These are phyloP conservation scores for Ilyonectria mors-panacis DNA, from an alignment of 2,329 filamentous ascomycete species.

Conservation along the genomic window DNA sequence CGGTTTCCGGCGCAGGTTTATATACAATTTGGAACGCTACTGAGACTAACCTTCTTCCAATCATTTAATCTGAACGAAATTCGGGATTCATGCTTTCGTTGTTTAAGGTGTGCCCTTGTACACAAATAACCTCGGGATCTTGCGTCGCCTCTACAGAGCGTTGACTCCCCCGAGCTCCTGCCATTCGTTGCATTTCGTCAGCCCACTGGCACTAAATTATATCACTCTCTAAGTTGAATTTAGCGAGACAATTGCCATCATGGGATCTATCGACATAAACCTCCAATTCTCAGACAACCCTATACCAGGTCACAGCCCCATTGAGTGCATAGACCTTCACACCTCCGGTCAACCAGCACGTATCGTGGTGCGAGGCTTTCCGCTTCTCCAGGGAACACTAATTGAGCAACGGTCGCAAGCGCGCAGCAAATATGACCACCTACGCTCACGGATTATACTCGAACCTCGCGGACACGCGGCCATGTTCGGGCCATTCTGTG, in stretches of 20 bases:
- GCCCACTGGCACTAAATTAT: background rate
- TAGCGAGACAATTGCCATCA: background rate
- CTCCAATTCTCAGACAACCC: background rate
- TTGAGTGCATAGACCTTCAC: constrained; percentile 17
- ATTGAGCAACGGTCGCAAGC: constrained; percentile 12
- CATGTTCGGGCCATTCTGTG: constrained; percentile 23
- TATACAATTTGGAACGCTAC: background rate
- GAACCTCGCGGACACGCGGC: constrained; percentile 20
- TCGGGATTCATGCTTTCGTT: background rate
- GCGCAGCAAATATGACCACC: background rate
- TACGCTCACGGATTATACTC: background rate
- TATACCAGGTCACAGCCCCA: background rate
- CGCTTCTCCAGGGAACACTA: constrained; percentile 1
- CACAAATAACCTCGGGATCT: too few relatives aligned
- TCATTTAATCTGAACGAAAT: background rate
- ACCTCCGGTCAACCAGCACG: constrained; percentile 16
- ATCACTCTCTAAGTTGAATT: background rate
- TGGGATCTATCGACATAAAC: background rate
- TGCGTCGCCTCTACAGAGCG: too few relatives aligned
- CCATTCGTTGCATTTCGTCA: background rate
- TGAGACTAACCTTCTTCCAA: background rate
- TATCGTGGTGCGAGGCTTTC: constrained; percentile 15
- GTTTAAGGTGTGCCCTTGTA: too few relatives aligned
- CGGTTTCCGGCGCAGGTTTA: background rate
- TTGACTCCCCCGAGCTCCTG: too few relatives aligned